Base-by-base conservation (phyloP, 306 rosid genomes). In the Potentilla sterilis region DNA sequence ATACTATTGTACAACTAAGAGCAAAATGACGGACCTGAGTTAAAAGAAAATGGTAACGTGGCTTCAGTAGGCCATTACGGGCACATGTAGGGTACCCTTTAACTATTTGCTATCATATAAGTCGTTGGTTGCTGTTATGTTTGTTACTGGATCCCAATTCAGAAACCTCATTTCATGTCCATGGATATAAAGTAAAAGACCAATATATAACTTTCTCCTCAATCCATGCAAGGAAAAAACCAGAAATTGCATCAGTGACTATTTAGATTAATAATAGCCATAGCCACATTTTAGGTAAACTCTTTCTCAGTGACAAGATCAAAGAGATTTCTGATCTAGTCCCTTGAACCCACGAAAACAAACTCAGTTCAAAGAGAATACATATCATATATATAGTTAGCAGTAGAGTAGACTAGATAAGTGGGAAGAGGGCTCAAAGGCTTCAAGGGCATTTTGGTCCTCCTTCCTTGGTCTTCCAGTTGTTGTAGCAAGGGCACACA, bases 401-500 rank as follows among this genome's bases (percentile, higher is more conserved):
- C 40, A 37, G 28, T 63, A 63, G 18, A n/a, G 16, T 38, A 55
- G n/a, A 69, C 52, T 47, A 28, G 73, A 69, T 46, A 43, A 5
- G 12, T 22, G 67, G 43, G 32, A 34, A 44, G 43, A 63, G 52
- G 9, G 46, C 15, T 28, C 16, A 38, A 15, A 55, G 73, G 59
- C 68, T 65, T 84, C 47, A 90, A 75, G 98, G 98, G 91, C 98
- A 93, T 44, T 93, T 93, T 40, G 95, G 98, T 18, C 98, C 94
- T 80, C 98, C 98, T 79, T 76, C 72, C 78, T 93, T 79, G 86
- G 98, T 93, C 90, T 93, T 93, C 98, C 98, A 93, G 84, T 89
- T 93, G 84, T 90, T 90, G 90, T 93, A 93, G 85, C 98, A 93
- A 76, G 98, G 96, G 87, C 98, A 93, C 37, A 86, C 86, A 4